phyloP scores from a whole-genome alignment of 192 early-diverging fungal genomes.

The Umbelopsis ramanniana region DNA sequence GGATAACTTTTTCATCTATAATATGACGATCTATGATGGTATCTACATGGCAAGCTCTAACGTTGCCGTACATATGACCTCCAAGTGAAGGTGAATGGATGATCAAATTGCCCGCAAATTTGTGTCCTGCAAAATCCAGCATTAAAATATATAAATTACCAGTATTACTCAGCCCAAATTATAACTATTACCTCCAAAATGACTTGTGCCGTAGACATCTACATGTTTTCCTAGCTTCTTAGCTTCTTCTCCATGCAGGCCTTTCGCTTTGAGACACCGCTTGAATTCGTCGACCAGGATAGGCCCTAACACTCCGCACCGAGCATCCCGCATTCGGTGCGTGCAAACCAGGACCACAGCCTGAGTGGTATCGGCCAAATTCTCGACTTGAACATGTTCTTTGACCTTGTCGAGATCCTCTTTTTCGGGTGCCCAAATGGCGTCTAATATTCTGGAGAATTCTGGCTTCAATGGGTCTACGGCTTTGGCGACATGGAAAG shows the following conservation, averaged over 20 bases:
- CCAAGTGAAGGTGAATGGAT: conserved; percentile 36
- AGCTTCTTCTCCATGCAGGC: conserved; percentile 30
- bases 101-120: conserved; percentile 72
- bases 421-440: conserved; percentile 21
- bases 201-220: conserved; percentile 50
- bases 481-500: conserved; percentile 23
- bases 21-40: conserved; percentile 42
- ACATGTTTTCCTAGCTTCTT: conserved; percentile 43
- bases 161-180: conserved; percentile 1
- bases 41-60: conserved; percentile 41
- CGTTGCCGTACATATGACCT: conserved; percentile 48
- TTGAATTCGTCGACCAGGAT: conserved; percentile 61
- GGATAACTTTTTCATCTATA: conserved; percentile 35
- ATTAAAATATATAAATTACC: conserved; percentile 27
- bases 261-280: conserved; percentile 19
- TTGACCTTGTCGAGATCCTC: background rate
- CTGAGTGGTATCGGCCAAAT: conserved; percentile 25
- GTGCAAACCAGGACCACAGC: conserved; percentile 62
- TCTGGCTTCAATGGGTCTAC: conserved; percentile 15
- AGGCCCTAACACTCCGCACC: conserved; percentile 67
- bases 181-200: conserved; percentile 56
- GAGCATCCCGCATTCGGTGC: conserved; percentile 65
- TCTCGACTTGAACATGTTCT: conserved; percentile 3
- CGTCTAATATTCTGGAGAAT: conserved; percentile 17
- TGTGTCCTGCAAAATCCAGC: conserved; percentile 54